Base-by-base conservation (phyloP, 2,329 filamentous ascomycete species). In the Xylaria sp. region DNA sequence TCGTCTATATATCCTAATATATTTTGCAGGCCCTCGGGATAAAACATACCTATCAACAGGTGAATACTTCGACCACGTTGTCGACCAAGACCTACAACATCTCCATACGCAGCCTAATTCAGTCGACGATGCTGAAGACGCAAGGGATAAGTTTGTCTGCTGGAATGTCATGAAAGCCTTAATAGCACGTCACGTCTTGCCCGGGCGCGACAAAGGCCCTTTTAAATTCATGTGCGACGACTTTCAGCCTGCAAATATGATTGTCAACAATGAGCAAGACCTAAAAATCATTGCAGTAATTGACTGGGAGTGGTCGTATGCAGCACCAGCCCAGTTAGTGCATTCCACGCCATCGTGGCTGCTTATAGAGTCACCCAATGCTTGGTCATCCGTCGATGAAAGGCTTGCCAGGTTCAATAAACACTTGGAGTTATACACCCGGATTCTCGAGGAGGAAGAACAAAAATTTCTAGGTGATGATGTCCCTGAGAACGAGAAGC, bases 221-320 rank as follows among this genome's bases (percentile, higher is more conserved):
- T 60, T 60, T 15, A 55, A 56, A 27, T 41, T 56, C 15, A 51
- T 56, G 48, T 56, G 51, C 29, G 58, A 60, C 27, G 52, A 60
- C 31, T 60, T 60, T 15, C 43, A 56, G 37, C 58, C 44, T 5
- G 17, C 52, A 29, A 51, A 60, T 43, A 55, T 60, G 52, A 60
- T 55, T 8, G 58, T 60, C 9, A 31, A 56, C 52, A 60, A 60
- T 31, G 29, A 56, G 37, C 13, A 60, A 40, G 51, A 60, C 8
- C 51, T 56, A 1, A 48, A 48, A 33, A 29, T 59, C 1, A 17
- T 60, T 11, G 51, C 51, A 21, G 57, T 60, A n/a, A 60, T 54
- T 48, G 51, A 54, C 49, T 54, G 35, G 49, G 49, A 60, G 51
- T 60, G 41, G 57, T 60, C 57, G n/a, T 49, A 60, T 43, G 49